phyloP scores from a whole-genome alignment of 2,329 filamentous ascomycete genomes.

The Diaporthe citriasiana region DNA sequence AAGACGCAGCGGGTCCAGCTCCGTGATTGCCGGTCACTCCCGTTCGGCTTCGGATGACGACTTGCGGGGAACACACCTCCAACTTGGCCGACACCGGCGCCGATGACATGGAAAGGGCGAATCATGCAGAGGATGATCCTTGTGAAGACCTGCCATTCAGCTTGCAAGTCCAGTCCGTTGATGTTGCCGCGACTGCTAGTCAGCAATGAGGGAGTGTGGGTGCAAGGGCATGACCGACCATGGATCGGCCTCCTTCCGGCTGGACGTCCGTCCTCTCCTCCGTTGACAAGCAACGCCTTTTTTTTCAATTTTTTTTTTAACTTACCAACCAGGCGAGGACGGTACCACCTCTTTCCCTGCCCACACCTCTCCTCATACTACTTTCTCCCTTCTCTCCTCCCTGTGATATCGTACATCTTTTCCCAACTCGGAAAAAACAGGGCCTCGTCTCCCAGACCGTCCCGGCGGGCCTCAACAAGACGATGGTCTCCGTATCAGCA shows the following conservation, averaged over 20 bases:
- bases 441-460: neutral
- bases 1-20: neutral
- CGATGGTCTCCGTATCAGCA: constrained; percentile 38
- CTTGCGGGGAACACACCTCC: constrained; percentile 17
- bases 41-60: constrained; percentile 23
- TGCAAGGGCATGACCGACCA: constrained; percentile 3
- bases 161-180: neutral
- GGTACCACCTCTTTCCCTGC: no score
- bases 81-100: constrained; percentile 30
- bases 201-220: neutral
- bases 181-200: neutral
- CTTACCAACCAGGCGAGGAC: neutral
- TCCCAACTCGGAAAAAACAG: neutral
- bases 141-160: neutral
- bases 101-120: constrained; percentile 30
- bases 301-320: no score
- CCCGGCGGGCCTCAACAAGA: neutral
- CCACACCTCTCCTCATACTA: neutral
- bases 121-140: neutral
- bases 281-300: neutral
- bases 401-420: neutral
- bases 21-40: constrained; percentile 12
- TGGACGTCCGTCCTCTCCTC: neutral
- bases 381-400: neutral
- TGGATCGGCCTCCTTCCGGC: constrained; percentile 19